These are phyloP conservation scores for Aspergillaceae sp. DNA, from an alignment of 2,329 filamentous ascomycete species.

Conservation along the genomic window DNA sequence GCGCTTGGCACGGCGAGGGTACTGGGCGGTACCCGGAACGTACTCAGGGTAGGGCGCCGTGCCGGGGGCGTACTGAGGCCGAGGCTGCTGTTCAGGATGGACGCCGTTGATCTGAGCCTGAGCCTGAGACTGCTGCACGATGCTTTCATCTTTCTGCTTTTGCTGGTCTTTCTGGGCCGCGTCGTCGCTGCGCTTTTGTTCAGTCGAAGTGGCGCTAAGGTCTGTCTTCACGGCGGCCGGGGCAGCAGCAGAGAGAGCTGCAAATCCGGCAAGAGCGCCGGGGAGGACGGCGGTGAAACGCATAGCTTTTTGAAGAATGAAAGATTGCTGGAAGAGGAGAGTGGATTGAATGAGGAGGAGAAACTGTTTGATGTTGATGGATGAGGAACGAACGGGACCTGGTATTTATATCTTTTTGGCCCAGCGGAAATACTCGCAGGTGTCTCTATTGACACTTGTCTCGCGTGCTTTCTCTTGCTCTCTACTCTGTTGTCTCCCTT, in stretches of 20 bases:
- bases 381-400: not conserved
- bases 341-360: not conserved
- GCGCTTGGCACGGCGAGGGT: not conserved
- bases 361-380: not conserved
- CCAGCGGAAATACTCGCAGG: not conserved
- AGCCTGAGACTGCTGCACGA: not conserved
- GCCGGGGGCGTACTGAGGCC: not conserved
- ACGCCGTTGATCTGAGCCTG: too few relatives aligned
- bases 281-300: constrained; percentile 3
- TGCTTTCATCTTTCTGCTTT: not conserved
- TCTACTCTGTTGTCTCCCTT: not conserved
- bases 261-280: not conserved
- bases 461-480: not conserved
- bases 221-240: not conserved
- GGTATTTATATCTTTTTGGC: not conserved
- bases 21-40: not conserved
- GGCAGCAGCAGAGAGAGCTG: not conserved
- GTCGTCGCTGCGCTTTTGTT: not conserved
- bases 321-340: not conserved
- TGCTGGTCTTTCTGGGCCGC: not conserved
- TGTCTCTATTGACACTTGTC: too few relatives aligned
- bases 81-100: too few relatives aligned
- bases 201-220: too few relatives aligned
- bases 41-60: not conserved
- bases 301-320: not conserved